Percentiles rank a stretch among this genome's conserved stretches.
These are phyloP conservation scores for Scheffersomyces cryptocercus DNA, from an alignment of 1,139 yeast species.

Conservation along the genomic window DNA sequence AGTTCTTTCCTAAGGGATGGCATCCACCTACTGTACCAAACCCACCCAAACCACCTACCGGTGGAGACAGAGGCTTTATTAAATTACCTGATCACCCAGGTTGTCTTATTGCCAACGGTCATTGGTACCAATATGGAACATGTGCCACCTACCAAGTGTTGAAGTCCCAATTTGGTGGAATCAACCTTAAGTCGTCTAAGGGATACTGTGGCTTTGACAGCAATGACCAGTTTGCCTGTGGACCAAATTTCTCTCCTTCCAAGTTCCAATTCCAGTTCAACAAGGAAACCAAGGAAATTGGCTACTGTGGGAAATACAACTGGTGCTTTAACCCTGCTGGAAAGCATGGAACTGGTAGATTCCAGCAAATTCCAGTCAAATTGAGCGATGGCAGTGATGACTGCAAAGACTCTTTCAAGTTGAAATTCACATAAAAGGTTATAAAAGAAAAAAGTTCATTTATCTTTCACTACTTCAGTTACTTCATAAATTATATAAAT, in stretches of 20 bases:
- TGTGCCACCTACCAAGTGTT: slow-evolving; percentile 71
- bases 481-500: background rate
- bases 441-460: background rate
- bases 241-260: slow-evolving; percentile 25
- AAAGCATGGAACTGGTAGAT: slow-evolving; percentile 43
- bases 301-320: slow-evolving; percentile 61
- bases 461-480: background rate
- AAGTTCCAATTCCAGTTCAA: slow-evolving; percentile 59
- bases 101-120: slow-evolving; percentile 82
- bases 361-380: slow-evolving; percentile 53
- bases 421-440: slow-evolving; percentile 17
- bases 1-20: slow-evolving; percentile 71
- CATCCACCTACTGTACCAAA: slow-evolving; percentile 29
- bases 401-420: slow-evolving; percentile 45
- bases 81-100: slow-evolving; percentile 61
- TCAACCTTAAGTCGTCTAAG: slow-evolving; percentile 61
- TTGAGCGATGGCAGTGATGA: slow-evolving; percentile 40
- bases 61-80: slow-evolving; percentile 39
- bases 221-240: slow-evolving; percentile 35
- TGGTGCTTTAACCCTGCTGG: slow-evolving; percentile 62
- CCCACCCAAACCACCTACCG: slow-evolving; percentile 33
- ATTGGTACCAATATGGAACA: slow-evolving; percentile 80
- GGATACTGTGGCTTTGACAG: slow-evolving; percentile 68
- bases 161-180: slow-evolving; percentile 70
- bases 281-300: slow-evolving; percentile 43